phyloP scores from a whole-genome alignment of 345 rosid genomes.

The Viola odorata region DNA sequence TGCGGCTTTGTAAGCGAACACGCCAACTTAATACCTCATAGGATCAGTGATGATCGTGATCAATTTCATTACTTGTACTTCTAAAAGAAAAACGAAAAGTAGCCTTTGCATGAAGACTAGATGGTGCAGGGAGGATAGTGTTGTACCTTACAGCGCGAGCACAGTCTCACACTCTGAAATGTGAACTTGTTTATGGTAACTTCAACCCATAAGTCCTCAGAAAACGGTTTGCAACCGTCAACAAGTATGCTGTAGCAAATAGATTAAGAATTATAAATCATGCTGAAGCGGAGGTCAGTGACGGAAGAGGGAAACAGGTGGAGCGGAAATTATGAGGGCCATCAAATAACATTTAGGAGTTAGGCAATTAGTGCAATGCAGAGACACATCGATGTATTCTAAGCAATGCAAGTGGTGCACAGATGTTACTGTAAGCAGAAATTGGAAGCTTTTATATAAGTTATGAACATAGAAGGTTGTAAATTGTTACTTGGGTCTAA shows the following conservation, averaged over 20 bases:
- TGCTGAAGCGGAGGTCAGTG: too few species aligned
- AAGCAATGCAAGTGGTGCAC: not conserved
- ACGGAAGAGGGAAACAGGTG: too few species aligned
- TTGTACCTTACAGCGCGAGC: conserved; percentile 81
- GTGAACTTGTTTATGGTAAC: conserved; percentile 42
- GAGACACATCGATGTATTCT: not conserved
- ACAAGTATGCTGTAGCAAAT: conserved; percentile 57
- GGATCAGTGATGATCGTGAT: too few species aligned
- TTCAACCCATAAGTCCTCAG: conserved; percentile 86
- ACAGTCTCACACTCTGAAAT: conserved; percentile 63
- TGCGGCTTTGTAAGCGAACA: not conserved
- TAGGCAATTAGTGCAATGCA: not conserved
- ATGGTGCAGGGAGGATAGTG: conserved; percentile 1
- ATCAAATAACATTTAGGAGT: too few species aligned
- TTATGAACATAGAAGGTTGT: not conserved
- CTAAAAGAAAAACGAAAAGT: too few species aligned
- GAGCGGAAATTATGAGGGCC: too few species aligned
- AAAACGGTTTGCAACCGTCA: conserved; percentile 72
- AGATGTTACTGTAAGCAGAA: not conserved
- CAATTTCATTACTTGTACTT: too few species aligned
- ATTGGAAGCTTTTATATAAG: not conserved
- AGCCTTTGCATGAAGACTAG: too few species aligned
- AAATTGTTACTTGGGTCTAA: conserved; percentile 75
- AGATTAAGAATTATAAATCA: not conserved
- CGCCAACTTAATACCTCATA: too few species aligned